Base-by-base conservation (phyloP, 306 rosid species). In the Trifolium repens region DNA sequence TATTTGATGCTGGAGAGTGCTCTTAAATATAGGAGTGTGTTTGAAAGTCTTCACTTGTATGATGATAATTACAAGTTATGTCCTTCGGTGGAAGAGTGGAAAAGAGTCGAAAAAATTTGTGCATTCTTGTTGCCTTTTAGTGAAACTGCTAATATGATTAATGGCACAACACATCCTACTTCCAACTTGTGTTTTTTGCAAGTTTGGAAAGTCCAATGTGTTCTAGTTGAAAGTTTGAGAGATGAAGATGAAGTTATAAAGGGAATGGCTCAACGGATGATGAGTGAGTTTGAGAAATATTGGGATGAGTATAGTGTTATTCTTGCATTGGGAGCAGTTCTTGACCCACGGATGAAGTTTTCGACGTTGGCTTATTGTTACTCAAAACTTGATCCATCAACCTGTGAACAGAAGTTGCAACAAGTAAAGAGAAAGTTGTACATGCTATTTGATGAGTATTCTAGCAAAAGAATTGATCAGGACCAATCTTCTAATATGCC, bases 1-100 rank as follows among this genome's bases (percentile, higher is more conserved):
- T 65, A 65, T 40, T 65, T 65, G 52, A 50, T 71, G 49, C 64
- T 71, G 13, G 13, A 71, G 35, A 17, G 50, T 35, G 64, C 75
- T 30, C 30, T 50, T 5, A 50, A 26, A 27, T 67, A 67, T 22
- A 12, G 2, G 5, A 7, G 3, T 1, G 73, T 27, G 17, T 68
- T 67, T 66, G 72, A 9, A 22, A 22, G 8, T 22, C 72, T 43
- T 22, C 57, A 49, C 12, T 42, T 67, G 39, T 58, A 24, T 58
- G 64, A 32, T 61, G 67, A 32, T 14, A n/a, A 61, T 61, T 61
- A 61, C 34, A 12, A 61, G 19, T 19, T 7, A 15, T 61, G 67
- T 61, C 67, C 69, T 64, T 9, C 42, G 3, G 30, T 9, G 4
- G 69, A 64, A 64, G 59, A 69, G 15, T 69, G 73, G 61, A 54